Evolutionary conservation across 345 rosid species (phyloP), one percentile per base, ranked within the genome.

Genomic region (Eucalyptus erythrocorys): DNA sequence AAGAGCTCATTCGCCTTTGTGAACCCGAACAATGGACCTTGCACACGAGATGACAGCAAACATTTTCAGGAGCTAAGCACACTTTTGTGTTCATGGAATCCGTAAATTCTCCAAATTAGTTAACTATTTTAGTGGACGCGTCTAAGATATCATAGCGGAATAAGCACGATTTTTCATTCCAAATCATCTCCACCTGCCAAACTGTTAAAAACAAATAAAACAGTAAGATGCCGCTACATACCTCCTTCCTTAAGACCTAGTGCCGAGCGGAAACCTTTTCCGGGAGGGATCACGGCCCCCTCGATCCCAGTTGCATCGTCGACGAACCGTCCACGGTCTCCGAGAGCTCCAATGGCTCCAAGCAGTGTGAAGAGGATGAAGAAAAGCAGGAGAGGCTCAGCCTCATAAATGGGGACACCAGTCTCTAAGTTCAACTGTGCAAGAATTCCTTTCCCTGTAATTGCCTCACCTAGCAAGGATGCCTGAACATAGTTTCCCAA

Each of bases 231-330:
- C 55, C 8, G 43, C 14, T 51, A 13, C 43, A 10, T 91, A 97
- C 99, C 99, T 95, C 97, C 96, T 93, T 96, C 99, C 48, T 90
- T 94, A 22, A 97, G 99, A 59, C 99, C 99, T n/a, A 97, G 90
- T 50, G 98, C 97, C 6, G 92, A 10, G 86, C 95, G 92, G 49
- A 97, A 15, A 57, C 93, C 6, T 91, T 95, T 97, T 27, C 99
- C 99, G 0, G 99, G 98, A 89, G 98, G 96, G 88, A 97, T 93
- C 49, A 96, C 99, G 17, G 99, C 99, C 55, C 92, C 91, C 61
- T 92, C 97, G 5, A 97, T 59, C 40, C 99, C 99, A 5, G 98
- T 87, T 4, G 97, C 92, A 57, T 97, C 99, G 68, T 97, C 99
- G 16, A 97, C 97, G 85, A 97, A 97, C 85, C 90, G 61, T 17